A percentile compares a stretch with the other conserved stretches of the same genome.
phyloP scores from a whole-genome alignment of 306 rosid genomes.

The Vigna radiata region DNA sequence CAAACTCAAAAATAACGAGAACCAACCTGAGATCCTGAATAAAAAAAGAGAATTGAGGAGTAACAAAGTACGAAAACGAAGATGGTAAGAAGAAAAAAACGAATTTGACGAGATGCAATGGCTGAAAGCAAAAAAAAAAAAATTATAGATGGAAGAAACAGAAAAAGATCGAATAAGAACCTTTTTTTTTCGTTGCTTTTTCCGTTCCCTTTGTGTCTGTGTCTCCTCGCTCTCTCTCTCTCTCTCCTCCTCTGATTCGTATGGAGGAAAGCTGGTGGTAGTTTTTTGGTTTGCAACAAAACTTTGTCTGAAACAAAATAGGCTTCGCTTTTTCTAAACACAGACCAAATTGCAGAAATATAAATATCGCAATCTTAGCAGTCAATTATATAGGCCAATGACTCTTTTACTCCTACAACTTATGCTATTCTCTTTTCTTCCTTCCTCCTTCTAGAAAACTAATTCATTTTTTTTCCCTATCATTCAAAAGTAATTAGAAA shows the following conservation, averaged over 20 bases:
- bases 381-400: conserved; percentile 4
- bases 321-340: conserved; percentile 12
- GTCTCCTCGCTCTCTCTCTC: conserved; percentile 49
- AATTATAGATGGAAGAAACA: not conserved
- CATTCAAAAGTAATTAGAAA: not conserved
- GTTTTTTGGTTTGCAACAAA: conserved; percentile 13
- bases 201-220: conserved; percentile 44
- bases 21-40: conserved; percentile 44
- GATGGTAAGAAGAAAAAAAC: not conserved
- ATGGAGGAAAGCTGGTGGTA: conserved; percentile 40
- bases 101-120: conserved; percentile 11
- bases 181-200: conserved; percentile 9
- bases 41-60: not conserved
- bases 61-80: conserved; percentile 8
- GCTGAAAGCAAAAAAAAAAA: not conserved
- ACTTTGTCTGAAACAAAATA: conserved; percentile 13
- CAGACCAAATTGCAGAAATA: not conserved
- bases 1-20: conserved; percentile 22
- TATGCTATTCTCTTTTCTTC: not conserved
- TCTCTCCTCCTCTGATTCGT: conserved; percentile 38
- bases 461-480: not conserved
- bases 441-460: not conserved
- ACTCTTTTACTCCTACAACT: not conserved
- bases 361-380: not conserved
- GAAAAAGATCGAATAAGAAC: conserved; percentile 48